Evolutionary conservation across 208 protist genomes (phyloP), one percentile per base, ranked within the genome.

Genomic region (Leishmania martiniquensis): DNA sequence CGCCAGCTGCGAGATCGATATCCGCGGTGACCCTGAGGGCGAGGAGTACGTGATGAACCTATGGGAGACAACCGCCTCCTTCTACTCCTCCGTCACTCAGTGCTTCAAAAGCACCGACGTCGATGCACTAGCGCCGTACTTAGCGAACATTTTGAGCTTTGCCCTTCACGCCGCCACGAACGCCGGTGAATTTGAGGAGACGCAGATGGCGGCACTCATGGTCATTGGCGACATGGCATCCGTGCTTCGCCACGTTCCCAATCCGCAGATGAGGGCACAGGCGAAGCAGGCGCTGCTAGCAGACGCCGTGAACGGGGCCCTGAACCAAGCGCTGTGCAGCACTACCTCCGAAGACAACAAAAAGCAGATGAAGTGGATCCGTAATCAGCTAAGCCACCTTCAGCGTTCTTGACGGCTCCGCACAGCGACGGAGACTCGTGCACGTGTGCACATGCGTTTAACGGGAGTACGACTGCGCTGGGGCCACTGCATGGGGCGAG

Each of bases 221-320:
- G 84, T 97, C 66, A 87, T 96, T 68, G 94, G 91, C 39, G 94
- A 97, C 85, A 91, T 96, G 89, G 91, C 94, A 29, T 90, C 80
- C 70, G 91, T 96, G 42, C 78, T 96, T 1, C 87, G 87, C 63
- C 62, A 84, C 44, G 87, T 83, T 7, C 71, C 83, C 5, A 37
- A 73, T 78, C 84, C 68, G 29, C 77, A 89, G 69, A 81, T 97
- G 45, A 83, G 87, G 20, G 79, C 89, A 66, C 85, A 89, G 75
- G 91, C 85, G 22, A 92, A 94, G 83, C 67, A 78, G 47, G 90
- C 92, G 9, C 83, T 97, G n/a, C 63, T 93, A 37, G 87, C 87
- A 29, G 68, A 60, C 9, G 68, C 72, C 15, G 85, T 96, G 39
- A 72, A 49, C 55, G 29, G 75, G 20, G 57, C 89, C 22, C 39